These are phyloP conservation scores for Dactylellina parvicollis DNA, from an alignment of 2,329 filamentous ascomycete genomes.

Conservation along the genomic window DNA sequence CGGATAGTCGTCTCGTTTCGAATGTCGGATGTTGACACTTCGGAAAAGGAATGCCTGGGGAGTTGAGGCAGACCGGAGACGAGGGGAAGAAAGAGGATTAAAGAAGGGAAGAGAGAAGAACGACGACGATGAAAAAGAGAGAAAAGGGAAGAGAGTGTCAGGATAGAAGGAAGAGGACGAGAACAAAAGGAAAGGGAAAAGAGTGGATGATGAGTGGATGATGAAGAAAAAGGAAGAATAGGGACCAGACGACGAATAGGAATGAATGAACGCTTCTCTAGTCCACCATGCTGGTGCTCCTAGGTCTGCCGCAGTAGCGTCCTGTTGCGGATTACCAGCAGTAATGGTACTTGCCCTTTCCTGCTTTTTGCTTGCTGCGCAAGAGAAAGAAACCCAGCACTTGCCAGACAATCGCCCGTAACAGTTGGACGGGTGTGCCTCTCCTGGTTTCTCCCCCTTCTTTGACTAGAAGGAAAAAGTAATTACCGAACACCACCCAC, in stretches of 20 bases:
- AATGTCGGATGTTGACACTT: constrained; percentile 54
- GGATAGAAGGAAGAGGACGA: constrained; percentile 47
- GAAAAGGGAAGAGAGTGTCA: constrained; percentile 49
- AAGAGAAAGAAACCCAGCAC: constrained; percentile 37
- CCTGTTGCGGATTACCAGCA: constrained; percentile 39
- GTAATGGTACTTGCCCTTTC: constrained; percentile 42
- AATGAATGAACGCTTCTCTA: constrained; percentile 51
- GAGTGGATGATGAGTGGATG: constrained; percentile 54
- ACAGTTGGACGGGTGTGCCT: constrained; percentile 49
- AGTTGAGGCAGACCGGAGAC: constrained; percentile 52
- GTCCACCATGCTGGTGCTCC: constrained; percentile 36
- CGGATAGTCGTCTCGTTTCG: constrained; percentile 54
- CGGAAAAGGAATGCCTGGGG: constrained; percentile 54
- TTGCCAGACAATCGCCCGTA: constrained; percentile 52
- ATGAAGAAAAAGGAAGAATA: constrained; percentile 57
- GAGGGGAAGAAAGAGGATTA: constrained; percentile 39
- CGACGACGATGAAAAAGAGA: constrained; percentile 53
- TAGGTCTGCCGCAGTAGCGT: constrained; percentile 44
- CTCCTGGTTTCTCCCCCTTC: constrained; percentile 46
- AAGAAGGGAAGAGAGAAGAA: constrained; percentile 52
- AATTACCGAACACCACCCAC: constrained; percentile 51
- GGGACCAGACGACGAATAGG: constrained; percentile 54
- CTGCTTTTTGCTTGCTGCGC: constrained; percentile 24
- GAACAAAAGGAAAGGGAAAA: constrained; percentile 55
- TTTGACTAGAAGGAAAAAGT: constrained; percentile 38